These are phyloP conservation scores for Suillus variegatus DNA, from an alignment of 768 basidiomycete species.

Conservation along the genomic window DNA sequence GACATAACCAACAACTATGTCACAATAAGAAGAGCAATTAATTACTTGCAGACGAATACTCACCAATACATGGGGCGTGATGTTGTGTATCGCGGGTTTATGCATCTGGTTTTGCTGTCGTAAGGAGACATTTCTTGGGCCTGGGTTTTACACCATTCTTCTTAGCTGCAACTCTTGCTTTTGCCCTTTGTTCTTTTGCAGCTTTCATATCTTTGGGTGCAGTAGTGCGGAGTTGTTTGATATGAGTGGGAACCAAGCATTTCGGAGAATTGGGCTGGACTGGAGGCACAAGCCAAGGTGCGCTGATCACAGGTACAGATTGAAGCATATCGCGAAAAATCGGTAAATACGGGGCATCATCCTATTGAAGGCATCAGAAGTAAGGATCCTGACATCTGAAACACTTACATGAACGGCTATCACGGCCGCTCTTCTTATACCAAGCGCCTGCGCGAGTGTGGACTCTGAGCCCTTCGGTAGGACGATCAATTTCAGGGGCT, in stretches of 20 bases:
- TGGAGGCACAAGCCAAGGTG: slow-evolving; percentile 60
- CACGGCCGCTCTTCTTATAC: slow-evolving; percentile 62
- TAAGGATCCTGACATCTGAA: not conserved
- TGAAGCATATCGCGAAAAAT: slow-evolving; percentile 42
- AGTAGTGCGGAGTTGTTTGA: slow-evolving; percentile 71
- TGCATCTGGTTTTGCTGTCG: not conserved
- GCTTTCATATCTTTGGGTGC: slow-evolving; percentile 78
- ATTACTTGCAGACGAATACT: not conserved
- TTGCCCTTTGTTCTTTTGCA: slow-evolving; percentile 58
- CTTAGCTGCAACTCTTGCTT: slow-evolving; percentile 53
- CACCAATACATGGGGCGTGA: not conserved
- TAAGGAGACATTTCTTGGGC: slow-evolving; percentile 9
- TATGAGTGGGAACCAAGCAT: slow-evolving; percentile 65
- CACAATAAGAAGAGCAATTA: not conserved
- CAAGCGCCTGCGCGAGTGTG: slow-evolving; percentile 59
- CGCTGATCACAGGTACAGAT: slow-evolving; percentile 55
- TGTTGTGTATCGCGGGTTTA: not conserved
- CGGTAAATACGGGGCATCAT: slow-evolving; percentile 39
- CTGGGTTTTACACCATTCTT: slow-evolving; percentile 9
- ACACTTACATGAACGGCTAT: slow-evolving; percentile 59
- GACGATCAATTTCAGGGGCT: slow-evolving; percentile 56
- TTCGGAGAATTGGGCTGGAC: slow-evolving; percentile 14
- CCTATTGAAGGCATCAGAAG: slow-evolving; percentile 9
- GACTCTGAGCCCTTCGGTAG: slow-evolving; percentile 70
- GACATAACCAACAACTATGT: not conserved